Evolutionary conservation across 306 rosid genomes (phyloP), one percentile per base, ranked within the genome.

Genomic region (Cucurbita pepo): DNA sequence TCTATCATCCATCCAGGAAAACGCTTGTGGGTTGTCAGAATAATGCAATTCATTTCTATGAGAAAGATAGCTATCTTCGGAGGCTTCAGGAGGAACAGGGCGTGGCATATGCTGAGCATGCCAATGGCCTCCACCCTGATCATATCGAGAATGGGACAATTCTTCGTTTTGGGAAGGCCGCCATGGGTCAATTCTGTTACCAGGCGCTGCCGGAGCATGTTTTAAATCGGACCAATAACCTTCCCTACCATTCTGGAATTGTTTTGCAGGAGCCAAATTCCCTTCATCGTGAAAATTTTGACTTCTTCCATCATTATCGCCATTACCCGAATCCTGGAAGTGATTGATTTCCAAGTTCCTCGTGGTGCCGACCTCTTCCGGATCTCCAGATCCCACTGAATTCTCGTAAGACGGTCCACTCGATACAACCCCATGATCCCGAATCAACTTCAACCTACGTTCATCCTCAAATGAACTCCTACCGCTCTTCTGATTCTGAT

Each of bases 371-470:
- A 58, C 41, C 48, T 51, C 67, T 40, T 52, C 62, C 15, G 18
- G 58, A 50, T 70, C 63, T n/a, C 37, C 78, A 22, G 48, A 40
- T 21, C 22, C 81, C 13, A 36, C 56, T 36, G 72, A 19, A 72
- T 69, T 64, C 43, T 74, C 78, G 15, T 41, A 59, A 52, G 74
- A 83, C 12, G 74, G 75, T n/a, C 73, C 83, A 67, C 77, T 6
- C 13, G 69, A 52, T 22, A 37, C 80, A 30, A 80, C 62, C 0
- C 99, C 99, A 81, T 94, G 97, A 65, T 94, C 99, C 7, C 90
- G 99, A 78, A 94, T 88, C 30, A 94, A 74, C 87, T 88, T 85
- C 77, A 91, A 81, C 25, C 96, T 78, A 6, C 97, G 87, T 73
- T 89, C 88, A 74, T 86, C 85, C 4, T 90, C 96, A 5, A 69